A percentile compares a stretch with the other conserved stretches of the same genome.
Evolutionary conservation across 2,329 filamentous ascomycete species (phyloP).

Genomic region (Alternaria longipes): DNA sequence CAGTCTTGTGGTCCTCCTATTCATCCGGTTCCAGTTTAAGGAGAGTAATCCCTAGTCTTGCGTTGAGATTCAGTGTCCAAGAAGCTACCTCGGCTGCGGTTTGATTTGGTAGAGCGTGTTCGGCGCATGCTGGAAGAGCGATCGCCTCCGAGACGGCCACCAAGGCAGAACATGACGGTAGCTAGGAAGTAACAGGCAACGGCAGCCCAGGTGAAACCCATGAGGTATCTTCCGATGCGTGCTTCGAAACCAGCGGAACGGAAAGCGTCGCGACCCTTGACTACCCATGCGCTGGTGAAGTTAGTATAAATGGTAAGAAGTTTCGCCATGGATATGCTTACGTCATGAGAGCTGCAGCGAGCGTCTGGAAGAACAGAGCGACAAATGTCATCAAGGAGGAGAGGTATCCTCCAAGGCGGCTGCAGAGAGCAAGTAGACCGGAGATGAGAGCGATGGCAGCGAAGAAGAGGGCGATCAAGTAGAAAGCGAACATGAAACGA

Average conservation of each 20-base stretch:
- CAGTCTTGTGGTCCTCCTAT: not conserved
- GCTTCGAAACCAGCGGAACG: slow-evolving; percentile 64
- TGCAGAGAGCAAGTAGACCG: slow-evolving; percentile 74
- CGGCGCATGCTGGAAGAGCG: slow-evolving; percentile 49
- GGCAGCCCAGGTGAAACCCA: slow-evolving; percentile 80
- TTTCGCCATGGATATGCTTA: slow-evolving; percentile 55
- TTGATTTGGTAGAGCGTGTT: slow-evolving; percentile 60
- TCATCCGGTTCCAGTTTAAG: not conserved
- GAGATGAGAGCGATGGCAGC: slow-evolving; percentile 72
- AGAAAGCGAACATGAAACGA: slow-evolving; percentile 92
- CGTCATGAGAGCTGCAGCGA: slow-evolving; percentile 79
- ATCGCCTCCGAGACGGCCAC: slow-evolving; percentile 62
- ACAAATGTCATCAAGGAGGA: slow-evolving; percentile 66
- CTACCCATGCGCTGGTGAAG: slow-evolving; percentile 67
- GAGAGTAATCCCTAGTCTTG: slow-evolving; percentile 24
- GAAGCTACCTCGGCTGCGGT: slow-evolving; percentile 59
- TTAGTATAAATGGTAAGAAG: slow-evolving; percentile 14
- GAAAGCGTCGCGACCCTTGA: slow-evolving; percentile 75
- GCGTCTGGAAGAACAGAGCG: slow-evolving; percentile 74
- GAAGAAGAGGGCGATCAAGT: slow-evolving; percentile 85
- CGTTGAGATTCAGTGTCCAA: slow-evolving; percentile 64
- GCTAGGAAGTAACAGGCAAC: slow-evolving; percentile 73
- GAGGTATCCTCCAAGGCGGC: slow-evolving; percentile 74
- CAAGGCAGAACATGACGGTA: slow-evolving; percentile 72
- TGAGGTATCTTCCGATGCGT: slow-evolving; percentile 71